Conservation (phyloP, 2,329 filamentous ascomycete species). For the Diplodia intermedia region DNA sequence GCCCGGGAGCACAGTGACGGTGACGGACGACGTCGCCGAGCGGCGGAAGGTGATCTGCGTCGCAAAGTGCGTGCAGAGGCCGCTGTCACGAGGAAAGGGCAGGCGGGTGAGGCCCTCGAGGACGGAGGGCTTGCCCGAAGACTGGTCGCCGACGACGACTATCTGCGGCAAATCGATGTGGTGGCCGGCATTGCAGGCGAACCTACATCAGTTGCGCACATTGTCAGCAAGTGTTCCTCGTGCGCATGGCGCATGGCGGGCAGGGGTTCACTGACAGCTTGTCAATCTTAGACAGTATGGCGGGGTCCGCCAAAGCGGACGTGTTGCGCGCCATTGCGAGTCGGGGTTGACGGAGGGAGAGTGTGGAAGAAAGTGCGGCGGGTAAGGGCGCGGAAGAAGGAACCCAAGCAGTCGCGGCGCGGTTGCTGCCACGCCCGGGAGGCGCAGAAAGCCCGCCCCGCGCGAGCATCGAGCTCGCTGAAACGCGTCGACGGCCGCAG, state of each 20-base stretch:
- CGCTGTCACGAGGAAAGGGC: conserved; percentile 49
- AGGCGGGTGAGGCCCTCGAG: conserved; percentile 46
- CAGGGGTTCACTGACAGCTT: conserved; percentile 34
- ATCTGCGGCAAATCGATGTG: conserved; percentile 43
- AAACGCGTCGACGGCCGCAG: background rate
- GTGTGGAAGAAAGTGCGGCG: background rate
- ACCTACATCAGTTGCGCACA: no score
- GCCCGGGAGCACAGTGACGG: conserved; percentile 49
- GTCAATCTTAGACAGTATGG: conserved; percentile 47
- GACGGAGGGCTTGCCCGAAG: conserved; percentile 47
- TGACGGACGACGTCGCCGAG: conserved; percentile 36
- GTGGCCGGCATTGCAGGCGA: conserved; percentile 45
- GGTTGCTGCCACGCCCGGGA: background rate
- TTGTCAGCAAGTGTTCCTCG: no score
- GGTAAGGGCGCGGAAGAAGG: background rate
- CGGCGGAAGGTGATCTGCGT: conserved; percentile 56
- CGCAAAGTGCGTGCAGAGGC: conserved; percentile 54
- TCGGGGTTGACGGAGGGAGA: background rate
- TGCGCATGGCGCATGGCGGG: no score
- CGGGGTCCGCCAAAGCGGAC: conserved; percentile 13
- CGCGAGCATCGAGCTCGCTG: background rate
- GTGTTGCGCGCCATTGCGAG: background rate
- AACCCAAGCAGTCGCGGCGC: background rate
- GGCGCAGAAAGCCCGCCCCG: background rate
- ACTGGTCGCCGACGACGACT: conserved; percentile 48